Percentiles rank a stretch among this genome's conserved stretches.
Evolutionary conservation across 1,139 yeast genomes (phyloP).

Genomic region (Magnusiomyces suaveolens): DNA sequence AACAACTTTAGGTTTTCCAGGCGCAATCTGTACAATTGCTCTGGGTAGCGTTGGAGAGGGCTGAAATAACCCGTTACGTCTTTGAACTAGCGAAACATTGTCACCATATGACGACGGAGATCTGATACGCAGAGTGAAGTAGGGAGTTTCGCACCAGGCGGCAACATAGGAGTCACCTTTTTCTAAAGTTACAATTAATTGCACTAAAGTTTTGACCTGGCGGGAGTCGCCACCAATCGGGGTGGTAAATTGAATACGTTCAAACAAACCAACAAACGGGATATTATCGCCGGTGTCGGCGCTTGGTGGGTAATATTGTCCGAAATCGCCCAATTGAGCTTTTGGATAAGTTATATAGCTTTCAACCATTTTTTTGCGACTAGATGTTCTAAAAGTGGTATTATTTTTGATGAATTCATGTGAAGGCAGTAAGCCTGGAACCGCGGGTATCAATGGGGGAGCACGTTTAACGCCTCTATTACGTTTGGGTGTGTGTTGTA

Average conservation of each 20-base stretch:
- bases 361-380: slow-evolving; percentile 11
- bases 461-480: slow-evolving; percentile 13
- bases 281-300: slow-evolving; percentile 8
- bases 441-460: slow-evolving; percentile 13
- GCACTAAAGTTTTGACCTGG: slow-evolving; percentile 11
- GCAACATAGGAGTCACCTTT: slow-evolving; percentile 12
- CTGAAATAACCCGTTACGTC: not conserved
- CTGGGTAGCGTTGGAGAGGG: not conserved
- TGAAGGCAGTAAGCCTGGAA: slow-evolving; percentile 14
- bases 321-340: slow-evolving; percentile 11
- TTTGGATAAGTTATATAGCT: slow-evolving; percentile 9
- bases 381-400: slow-evolving; percentile 12
- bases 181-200: slow-evolving; percentile 13
- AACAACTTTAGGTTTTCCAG: not conserved
- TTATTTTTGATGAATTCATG: slow-evolving; percentile 14
- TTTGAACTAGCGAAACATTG: slow-evolving; percentile 6
- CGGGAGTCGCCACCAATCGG: slow-evolving; percentile 14
- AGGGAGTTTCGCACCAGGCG: slow-evolving; percentile 16
- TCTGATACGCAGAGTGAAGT: slow-evolving; percentile 11
- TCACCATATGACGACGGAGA: slow-evolving; percentile 14
- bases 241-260: slow-evolving; percentile 15
- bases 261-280: slow-evolving; percentile 13
- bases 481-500: slow-evolving; percentile 15
- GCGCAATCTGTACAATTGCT: not conserved
- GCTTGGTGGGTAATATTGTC: slow-evolving; percentile 7